phyloP scores from a whole-genome alignment of 495 filamentous ascomycete genomes.

The Xanthoparmelia taractica region DNA sequence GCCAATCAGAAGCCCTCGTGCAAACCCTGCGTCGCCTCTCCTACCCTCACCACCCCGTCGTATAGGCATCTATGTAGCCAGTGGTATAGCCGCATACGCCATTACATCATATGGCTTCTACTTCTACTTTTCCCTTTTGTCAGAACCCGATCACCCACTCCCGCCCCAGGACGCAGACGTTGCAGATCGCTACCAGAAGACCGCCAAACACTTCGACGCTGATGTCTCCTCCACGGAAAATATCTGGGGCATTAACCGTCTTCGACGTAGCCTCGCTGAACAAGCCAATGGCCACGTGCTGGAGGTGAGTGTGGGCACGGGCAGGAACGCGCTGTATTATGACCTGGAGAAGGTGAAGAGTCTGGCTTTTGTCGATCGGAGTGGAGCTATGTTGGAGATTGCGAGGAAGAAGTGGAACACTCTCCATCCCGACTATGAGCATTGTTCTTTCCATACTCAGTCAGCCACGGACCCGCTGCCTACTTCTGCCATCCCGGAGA shows the following conservation, averaged over 20 bases:
- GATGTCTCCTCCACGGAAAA: conserved; percentile 59
- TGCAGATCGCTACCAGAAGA: conserved; percentile 49
- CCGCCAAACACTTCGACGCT: conserved; percentile 53
- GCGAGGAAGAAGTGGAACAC: conserved; percentile 51
- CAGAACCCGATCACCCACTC: conserved; percentile 14
- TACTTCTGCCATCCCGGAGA: conserved; percentile 10
- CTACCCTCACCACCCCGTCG: conserved; percentile 9
- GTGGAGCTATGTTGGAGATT: conserved; percentile 55
- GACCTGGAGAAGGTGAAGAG: conserved; percentile 39
- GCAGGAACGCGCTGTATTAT: conserved; percentile 76
- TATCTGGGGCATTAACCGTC: conserved; percentile 52
- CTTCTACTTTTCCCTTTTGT: conserved; percentile 42
- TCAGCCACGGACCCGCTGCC: conserved; percentile 31
- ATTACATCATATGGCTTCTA: conserved; percentile 47
- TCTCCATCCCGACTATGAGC: conserved; percentile 39
- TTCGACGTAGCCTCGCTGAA: conserved; percentile 53
- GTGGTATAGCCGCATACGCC: conserved; percentile 39
- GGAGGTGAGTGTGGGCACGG: conserved; percentile 87
- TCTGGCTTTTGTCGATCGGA: conserved; percentile 58
- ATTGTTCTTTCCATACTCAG: conserved; percentile 39
- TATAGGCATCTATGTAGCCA: conserved; percentile 23
- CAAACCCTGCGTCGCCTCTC: neutral
- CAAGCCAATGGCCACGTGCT: conserved; percentile 71
- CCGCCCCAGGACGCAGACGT: conserved; percentile 35
- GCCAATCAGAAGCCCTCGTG: neutral